phyloP scores from a whole-genome alignment of 495 filamentous ascomycete species.

The Penicillium psychrofluorescens region DNA sequence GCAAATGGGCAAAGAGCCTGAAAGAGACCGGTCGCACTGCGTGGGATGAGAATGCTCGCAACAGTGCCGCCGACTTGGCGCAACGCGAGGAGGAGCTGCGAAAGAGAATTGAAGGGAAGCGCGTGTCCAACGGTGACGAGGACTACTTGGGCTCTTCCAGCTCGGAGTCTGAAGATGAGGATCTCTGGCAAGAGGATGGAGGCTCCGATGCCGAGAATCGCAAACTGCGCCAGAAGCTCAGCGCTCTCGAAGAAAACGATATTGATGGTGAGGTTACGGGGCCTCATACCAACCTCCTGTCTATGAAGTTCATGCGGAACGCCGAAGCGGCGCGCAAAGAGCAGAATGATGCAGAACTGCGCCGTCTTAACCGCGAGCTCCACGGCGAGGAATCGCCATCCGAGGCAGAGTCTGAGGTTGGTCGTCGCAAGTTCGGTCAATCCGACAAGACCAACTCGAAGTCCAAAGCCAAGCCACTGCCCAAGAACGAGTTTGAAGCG shows the following conservation, averaged over 20 bases:
- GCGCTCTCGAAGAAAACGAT: slow-evolving; percentile 44
- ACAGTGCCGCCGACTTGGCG: slow-evolving; percentile 74
- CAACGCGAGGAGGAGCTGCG: slow-evolving; percentile 78
- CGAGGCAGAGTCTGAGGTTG: slow-evolving; percentile 49
- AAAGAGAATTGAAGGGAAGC: slow-evolving; percentile 75
- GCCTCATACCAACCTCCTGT: slow-evolving; percentile 48
- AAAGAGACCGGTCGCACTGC: slow-evolving; percentile 70
- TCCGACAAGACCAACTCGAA: slow-evolving; percentile 22
- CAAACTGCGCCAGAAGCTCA: slow-evolving; percentile 50
- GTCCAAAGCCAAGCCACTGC: slow-evolving; percentile 10
- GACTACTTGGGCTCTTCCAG: slow-evolving; percentile 39
- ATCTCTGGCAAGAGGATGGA: slow-evolving; percentile 44
- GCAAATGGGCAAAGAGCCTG: slow-evolving; percentile 89
- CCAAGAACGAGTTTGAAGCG: slow-evolving; percentile 56
- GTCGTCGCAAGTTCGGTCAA: slow-evolving; percentile 60
- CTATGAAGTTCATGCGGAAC: slow-evolving; percentile 88
- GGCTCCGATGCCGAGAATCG: slow-evolving; percentile 43
- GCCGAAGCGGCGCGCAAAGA: slow-evolving; percentile 71
- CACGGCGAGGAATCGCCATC: slow-evolving; percentile 48
- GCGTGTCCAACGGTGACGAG: slow-evolving; percentile 44
- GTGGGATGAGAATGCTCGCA: slow-evolving; percentile 78
- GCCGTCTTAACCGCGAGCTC: slow-evolving; percentile 66
- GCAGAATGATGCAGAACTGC: slow-evolving; percentile 75
- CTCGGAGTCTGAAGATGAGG: slow-evolving; percentile 52
- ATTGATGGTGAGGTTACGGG: slow-evolving; percentile 28